These are phyloP conservation scores for Serpula lacrymans DNA, from an alignment of 768 basidiomycete genomes.

Conservation along the genomic window DNA sequence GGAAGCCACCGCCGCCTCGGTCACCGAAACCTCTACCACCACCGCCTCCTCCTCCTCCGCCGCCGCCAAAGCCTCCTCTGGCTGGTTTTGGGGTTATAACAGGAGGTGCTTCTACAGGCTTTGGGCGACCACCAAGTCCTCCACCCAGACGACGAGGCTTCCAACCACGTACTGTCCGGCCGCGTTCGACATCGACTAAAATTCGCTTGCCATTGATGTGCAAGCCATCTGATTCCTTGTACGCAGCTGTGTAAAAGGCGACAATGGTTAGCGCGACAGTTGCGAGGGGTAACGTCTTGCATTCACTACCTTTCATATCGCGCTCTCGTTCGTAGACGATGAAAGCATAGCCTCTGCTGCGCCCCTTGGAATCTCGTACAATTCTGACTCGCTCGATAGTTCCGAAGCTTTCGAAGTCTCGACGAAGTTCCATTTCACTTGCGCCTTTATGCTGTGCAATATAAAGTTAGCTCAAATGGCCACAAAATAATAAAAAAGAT, in stretches of 20 bases:
- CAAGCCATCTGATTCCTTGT: slow-evolving; percentile 97
- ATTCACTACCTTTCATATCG: slow-evolving; percentile 90
- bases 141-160: slow-evolving; percentile 95
- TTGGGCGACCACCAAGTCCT: slow-evolving; percentile 98
- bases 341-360: slow-evolving; percentile 92
- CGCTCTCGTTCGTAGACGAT: slow-evolving; percentile 97
- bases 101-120: slow-evolving; percentile 56
- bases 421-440: slow-evolving; percentile 86
- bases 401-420: slow-evolving; percentile 95
- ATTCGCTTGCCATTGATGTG: slow-evolving; percentile 96
- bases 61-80: slow-evolving; percentile 47
- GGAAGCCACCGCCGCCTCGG: slow-evolving; percentile 32
- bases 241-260: slow-evolving; percentile 59
- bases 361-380: slow-evolving; percentile 85
- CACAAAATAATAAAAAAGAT: not conserved
- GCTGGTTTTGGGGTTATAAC: slow-evolving; percentile 27
- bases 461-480: slow-evolving; percentile 13
- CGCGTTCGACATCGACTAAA: slow-evolving; percentile 96
- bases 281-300: slow-evolving; percentile 2
- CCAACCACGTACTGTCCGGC: slow-evolving; percentile 97
- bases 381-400: slow-evolving; percentile 93
- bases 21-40: slow-evolving; percentile 37
- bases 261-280: slow-evolving; percentile 10
- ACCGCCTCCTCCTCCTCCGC: slow-evolving; percentile 41
- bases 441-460: slow-evolving; percentile 77